Conservation (phyloP, 1,139 yeast genomes). For the Geotrichum carabidarum region DNA sequence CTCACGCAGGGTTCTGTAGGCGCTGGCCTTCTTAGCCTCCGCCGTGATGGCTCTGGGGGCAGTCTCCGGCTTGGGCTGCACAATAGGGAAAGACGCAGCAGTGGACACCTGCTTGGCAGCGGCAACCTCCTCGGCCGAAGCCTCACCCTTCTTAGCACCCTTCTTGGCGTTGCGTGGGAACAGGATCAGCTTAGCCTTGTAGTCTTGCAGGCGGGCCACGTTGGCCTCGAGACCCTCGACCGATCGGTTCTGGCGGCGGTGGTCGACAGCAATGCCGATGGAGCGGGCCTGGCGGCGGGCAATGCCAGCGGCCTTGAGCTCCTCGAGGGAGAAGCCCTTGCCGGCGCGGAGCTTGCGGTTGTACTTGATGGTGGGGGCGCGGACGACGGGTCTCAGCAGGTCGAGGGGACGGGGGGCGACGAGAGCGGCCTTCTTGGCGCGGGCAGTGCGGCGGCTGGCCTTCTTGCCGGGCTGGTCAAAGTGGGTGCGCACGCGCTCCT, state of each 20-base stretch:
- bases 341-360: conserved; percentile 99
- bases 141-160: conserved; percentile 34
- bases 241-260: conserved; percentile 99
- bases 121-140: conserved; percentile 64
- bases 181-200: conserved; percentile 90
- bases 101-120: conserved; percentile 64
- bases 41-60: conserved; percentile 91
- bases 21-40: conserved; percentile 58
- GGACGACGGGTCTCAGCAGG: conserved; percentile 92
- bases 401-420: conserved; percentile 98
- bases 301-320: conserved; percentile 96
- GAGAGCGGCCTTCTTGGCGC: conserved; percentile 90
- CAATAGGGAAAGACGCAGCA: conserved; percentile 88
- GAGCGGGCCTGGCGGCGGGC: conserved; percentile 96
- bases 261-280: conserved; percentile 97
- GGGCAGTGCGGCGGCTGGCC: conserved; percentile 91
- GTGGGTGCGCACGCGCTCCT: conserved; percentile 98
- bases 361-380: conserved; percentile 98
- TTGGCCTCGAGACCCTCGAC: conserved; percentile 91
- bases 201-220: conserved; percentile 95
- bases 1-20: conserved; percentile 91
- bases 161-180: conserved; percentile 50
- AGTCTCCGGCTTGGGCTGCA: conserved; percentile 65
- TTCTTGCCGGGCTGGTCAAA: conserved; percentile 99
- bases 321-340: conserved; percentile 98